Conservation (phyloP, 2,329 filamentous ascomycete species). For the Hypoxylon sp. region DNA sequence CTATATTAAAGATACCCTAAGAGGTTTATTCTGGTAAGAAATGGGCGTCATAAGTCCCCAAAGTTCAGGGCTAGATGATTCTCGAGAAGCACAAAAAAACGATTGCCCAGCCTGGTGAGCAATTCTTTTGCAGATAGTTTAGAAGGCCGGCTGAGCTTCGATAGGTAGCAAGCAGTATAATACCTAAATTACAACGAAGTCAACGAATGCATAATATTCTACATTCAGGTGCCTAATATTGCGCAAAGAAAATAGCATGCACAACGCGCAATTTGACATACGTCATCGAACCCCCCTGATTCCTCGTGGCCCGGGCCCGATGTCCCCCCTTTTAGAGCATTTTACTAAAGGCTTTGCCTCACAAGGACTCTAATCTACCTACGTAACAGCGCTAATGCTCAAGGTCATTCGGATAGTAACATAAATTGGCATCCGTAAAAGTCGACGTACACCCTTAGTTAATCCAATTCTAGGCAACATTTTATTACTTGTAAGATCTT, state of each 20-base stretch:
- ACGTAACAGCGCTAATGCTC: constrained; percentile 5
- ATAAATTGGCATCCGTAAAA: not conserved
- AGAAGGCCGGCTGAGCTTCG: constrained; percentile 8
- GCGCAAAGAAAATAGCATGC: constrained; percentile 3
- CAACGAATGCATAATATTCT: not conserved
- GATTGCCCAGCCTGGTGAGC: constrained; percentile 3
- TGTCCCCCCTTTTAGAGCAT: constrained; percentile 1
- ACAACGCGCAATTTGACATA: constrained; percentile 17
- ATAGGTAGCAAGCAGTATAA: too few relatives aligned
- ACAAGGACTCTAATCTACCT: too few relatives aligned
- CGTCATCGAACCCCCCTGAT: constrained; percentile 28
- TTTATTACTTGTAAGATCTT: too few relatives aligned
- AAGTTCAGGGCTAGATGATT: constrained; percentile 11
- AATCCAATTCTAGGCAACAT: constrained; percentile 6
- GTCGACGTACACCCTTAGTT: constrained; percentile 10
- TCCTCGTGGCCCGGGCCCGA: constrained; percentile 11
- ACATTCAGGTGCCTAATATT: constrained; percentile 6
- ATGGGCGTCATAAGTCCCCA: constrained; percentile 13
- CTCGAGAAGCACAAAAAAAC: constrained; percentile 13
- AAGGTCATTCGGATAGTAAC: constrained; percentile 19
- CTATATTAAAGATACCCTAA: constrained; percentile 36
- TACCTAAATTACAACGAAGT: constrained; percentile 7
- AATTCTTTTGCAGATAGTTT: constrained; percentile 8
- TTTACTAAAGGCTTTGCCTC: too few relatives aligned
- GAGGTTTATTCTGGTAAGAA: constrained; percentile 26